These are phyloP conservation scores for Cucumis cinereus DNA, from an alignment of 306 rosid species.

Conservation along the genomic window DNA sequence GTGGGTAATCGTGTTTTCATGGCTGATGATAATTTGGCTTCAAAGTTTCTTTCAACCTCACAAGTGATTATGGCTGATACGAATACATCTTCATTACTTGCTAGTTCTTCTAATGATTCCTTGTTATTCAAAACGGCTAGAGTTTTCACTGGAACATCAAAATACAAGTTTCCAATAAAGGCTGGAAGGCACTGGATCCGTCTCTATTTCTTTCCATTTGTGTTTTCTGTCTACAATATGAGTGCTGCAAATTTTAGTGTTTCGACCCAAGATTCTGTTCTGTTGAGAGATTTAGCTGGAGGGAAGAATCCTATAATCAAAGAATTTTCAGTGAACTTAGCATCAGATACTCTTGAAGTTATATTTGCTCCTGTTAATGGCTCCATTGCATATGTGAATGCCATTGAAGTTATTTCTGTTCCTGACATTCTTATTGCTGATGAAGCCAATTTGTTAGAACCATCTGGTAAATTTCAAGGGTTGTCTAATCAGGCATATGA, in stretches of 20 bases:
- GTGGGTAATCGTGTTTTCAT: constrained; percentile 45
- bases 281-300: constrained; percentile 45
- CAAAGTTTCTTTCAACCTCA: constrained; percentile 47
- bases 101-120: constrained; percentile 22
- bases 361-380: constrained; percentile 32
- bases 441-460: constrained; percentile 18
- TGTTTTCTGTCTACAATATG: constrained; percentile 25
- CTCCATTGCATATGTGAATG: constrained; percentile 63
- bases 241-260: constrained; percentile 47
- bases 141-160: constrained; percentile 48
- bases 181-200: constrained; percentile 89
- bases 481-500: constrained; percentile 39
- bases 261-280: constrained; percentile 29
- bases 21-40: constrained; percentile 46
- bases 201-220: constrained; percentile 64
- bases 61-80: constrained; percentile 39
- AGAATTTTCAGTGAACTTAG: constrained; percentile 49
- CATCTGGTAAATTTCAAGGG: constrained; percentile 23
- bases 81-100: constrained; percentile 23
- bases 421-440: constrained; percentile 49
- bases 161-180: constrained; percentile 44
- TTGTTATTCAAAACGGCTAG: constrained; percentile 60
- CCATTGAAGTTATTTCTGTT: constrained; percentile 67
- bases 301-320: constrained; percentile 25
- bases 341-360: constrained; percentile 39